Evolutionary conservation across 345 rosid genomes (phyloP).

Genomic region (Gossypium herbaceum): DNA sequence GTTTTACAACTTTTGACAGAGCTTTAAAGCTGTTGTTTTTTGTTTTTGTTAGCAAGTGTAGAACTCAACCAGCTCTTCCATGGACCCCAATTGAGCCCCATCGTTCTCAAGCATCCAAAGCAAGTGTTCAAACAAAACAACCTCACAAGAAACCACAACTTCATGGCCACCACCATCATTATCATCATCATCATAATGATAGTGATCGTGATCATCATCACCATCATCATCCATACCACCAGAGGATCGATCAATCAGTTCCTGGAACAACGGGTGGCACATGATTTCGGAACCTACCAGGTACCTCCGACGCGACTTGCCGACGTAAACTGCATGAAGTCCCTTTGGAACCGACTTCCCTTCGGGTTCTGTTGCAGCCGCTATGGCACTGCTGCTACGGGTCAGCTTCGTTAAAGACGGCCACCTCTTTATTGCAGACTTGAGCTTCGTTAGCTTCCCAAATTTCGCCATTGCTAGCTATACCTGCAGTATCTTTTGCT

Average conservation of each 20-base stretch:
- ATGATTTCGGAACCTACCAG: constrained; percentile 47
- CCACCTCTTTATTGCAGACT: constrained; percentile 85
- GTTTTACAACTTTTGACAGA: constrained; percentile 5
- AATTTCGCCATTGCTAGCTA: constrained; percentile 53
- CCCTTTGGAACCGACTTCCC: constrained; percentile 14
- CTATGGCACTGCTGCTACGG: constrained; percentile 25
- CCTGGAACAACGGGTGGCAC: constrained; percentile 75
- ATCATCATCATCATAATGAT: neutral
- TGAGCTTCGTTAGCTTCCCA: constrained; percentile 76
- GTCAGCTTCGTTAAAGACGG: constrained; percentile 65
- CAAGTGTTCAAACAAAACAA: constrained; percentile 90
- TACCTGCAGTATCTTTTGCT: neutral
- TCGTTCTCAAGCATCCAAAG: constrained; percentile 81
- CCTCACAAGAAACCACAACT: constrained; percentile 74
- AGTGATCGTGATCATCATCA: constrained; percentile 5
- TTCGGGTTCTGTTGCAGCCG: constrained; percentile 16
- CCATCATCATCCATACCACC: constrained; percentile 6
- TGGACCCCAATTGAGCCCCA: constrained; percentile 54
- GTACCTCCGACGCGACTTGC: constrained; percentile 76
- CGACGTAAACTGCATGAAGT: constrained; percentile 71
- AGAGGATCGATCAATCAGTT: constrained; percentile 55
- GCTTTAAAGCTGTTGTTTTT: neutral
- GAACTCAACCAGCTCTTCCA: constrained; percentile 68
- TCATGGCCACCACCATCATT: constrained; percentile 21
- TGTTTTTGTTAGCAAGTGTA: constrained; percentile 36